Percentiles rank a stretch among this genome's conserved stretches.
phyloP scores from a whole-genome alignment of 169 alveolate genomes.

The Condylostoma magnum region DNA sequence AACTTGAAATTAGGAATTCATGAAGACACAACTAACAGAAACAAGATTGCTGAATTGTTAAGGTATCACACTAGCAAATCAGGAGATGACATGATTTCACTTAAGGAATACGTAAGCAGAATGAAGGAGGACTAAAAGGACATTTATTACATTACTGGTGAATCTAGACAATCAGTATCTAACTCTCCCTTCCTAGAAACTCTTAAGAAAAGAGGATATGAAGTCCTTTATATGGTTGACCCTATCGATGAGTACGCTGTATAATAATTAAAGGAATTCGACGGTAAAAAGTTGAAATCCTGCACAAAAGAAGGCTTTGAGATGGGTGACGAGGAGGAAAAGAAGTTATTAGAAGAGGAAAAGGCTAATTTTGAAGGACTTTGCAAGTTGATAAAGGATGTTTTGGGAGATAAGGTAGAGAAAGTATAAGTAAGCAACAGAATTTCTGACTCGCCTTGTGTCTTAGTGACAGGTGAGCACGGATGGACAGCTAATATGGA shows the following conservation, averaged over 20 bases:
- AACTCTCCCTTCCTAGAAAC: constrained; percentile 98
- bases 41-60: constrained; percentile 96
- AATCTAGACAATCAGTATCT: constrained; percentile 94
- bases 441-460: constrained; percentile 98
- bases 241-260: constrained; percentile 99
- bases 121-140: constrained; percentile 99
- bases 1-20: constrained; percentile 98
- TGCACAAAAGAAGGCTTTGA: constrained; percentile 98
- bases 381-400: constrained; percentile 97
- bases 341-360: constrained; percentile 95
- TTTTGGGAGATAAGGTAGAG: constrained; percentile 98
- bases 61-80: constrained; percentile 97
- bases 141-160: constrained; percentile 99
- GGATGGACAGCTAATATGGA: constrained; percentile 99
- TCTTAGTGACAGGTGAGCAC: constrained; percentile 97
- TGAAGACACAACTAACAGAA: constrained; percentile 97
- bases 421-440: constrained; percentile 96
- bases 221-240: constrained; percentile 98
- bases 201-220: constrained; percentile 95
- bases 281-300: constrained; percentile 96
- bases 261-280: constrained; percentile 96
- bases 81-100: constrained; percentile 97
- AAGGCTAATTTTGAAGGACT: constrained; percentile 97
- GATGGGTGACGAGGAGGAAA: constrained; percentile 97
- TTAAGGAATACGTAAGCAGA: constrained; percentile 97